Conservation (phyloP, 495 filamentous ascomycete genomes). For the Talaromyces adpressus region DNA sequence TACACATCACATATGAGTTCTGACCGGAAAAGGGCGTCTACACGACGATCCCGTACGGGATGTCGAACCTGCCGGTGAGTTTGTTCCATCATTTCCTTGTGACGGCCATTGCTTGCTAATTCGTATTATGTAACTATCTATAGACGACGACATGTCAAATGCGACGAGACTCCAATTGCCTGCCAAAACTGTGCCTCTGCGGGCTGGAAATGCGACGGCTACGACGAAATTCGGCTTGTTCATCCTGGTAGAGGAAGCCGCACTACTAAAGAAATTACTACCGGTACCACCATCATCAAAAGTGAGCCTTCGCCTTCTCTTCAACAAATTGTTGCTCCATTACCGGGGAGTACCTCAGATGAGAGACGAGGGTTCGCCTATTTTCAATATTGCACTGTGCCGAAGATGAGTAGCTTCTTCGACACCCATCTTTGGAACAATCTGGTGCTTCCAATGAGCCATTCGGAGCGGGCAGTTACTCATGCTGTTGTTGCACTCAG, state of each 20-base stretch:
- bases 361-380: constrained; percentile 19
- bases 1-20: neutral
- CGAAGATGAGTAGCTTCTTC: constrained; percentile 39
- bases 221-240: constrained; percentile 13
- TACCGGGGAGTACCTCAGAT: constrained; percentile 8
- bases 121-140: neutral
- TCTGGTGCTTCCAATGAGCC: constrained; percentile 37
- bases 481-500: constrained; percentile 45
- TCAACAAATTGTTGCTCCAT: neutral
- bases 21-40: neutral
- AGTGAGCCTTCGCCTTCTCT: neutral
- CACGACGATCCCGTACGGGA: constrained; percentile 8
- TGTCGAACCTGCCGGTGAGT: constrained; percentile 17
- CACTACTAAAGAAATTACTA: neutral
- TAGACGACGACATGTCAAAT: constrained; percentile 17
- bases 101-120: neutral
- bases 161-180: constrained; percentile 16
- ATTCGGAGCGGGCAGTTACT: constrained; percentile 40
- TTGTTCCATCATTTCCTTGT: neutral
- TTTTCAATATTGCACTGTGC: constrained; percentile 32
- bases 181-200: constrained; percentile 14
- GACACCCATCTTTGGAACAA: constrained; percentile 39
- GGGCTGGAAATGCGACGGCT: constrained; percentile 20
- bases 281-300: neutral
- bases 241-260: neutral